Percentiles rank a stretch among this genome's conserved stretches.
Conservation (phyloP, 495 filamentous ascomycete genomes). For the Penicillium coprophilum region DNA sequence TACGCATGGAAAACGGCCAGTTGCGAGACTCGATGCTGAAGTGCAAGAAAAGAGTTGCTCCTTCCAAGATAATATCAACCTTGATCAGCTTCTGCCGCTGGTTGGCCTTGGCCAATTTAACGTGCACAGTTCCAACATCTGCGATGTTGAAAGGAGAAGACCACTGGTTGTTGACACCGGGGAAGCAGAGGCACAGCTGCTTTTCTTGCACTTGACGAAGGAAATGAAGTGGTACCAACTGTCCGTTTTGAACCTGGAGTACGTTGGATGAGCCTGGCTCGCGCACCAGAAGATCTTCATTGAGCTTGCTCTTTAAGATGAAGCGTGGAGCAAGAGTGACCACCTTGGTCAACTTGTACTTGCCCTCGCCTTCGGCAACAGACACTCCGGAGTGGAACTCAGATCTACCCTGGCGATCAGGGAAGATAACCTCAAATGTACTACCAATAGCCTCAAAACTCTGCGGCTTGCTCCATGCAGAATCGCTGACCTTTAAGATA, state of each 20-base stretch:
- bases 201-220: conserved; percentile 75
- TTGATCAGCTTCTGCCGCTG: conserved; percentile 87
- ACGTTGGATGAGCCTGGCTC: conserved; percentile 86
- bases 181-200: conserved; percentile 89
- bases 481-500: conserved; percentile 80
- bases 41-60: conserved; percentile 88
- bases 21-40: conserved; percentile 85
- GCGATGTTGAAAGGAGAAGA: conserved; percentile 97
- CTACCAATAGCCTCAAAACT: conserved; percentile 99
- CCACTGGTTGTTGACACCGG: conserved; percentile 96
- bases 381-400: conserved; percentile 90
- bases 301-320: conserved; percentile 88
- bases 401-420: conserved; percentile 63
- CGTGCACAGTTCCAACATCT: conserved; percentile 83
- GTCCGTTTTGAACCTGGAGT: conserved; percentile 69
- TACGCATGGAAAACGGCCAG: conserved; percentile 98
- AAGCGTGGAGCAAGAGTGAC: conserved; percentile 93
- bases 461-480: conserved; percentile 93
- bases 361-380: conserved; percentile 87
- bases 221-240: conserved; percentile 82
- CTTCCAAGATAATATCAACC: conserved; percentile 86
- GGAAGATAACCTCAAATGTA: conserved; percentile 78
- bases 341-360: conserved; percentile 95
- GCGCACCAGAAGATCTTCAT: conserved; percentile 81
- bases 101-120: conserved; percentile 87